A percentile compares a stretch with the other conserved stretches of the same genome.
Evolutionary conservation across 257 asterid genomes (phyloP).

Genomic region (Nyctanthes arbortristis): DNA sequence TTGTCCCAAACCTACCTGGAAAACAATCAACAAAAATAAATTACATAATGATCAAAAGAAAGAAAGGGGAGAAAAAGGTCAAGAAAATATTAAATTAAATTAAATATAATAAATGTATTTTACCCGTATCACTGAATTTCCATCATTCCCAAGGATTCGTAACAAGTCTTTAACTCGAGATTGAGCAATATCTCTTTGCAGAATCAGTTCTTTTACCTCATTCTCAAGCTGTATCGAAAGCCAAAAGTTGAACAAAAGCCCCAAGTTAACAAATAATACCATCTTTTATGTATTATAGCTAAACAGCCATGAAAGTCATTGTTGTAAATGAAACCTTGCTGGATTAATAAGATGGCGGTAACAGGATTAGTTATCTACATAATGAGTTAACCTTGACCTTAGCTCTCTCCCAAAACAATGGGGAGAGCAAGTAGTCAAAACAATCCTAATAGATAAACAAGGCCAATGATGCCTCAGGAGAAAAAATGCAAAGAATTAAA

Average conservation of each 20-base stretch:
- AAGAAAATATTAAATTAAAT: background rate
- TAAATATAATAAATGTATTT: background rate
- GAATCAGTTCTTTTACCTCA: constrained; percentile 65
- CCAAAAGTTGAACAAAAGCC: constrained; percentile 11
- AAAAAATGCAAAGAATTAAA: background rate
- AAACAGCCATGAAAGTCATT: background rate
- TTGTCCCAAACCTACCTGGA: constrained; percentile 60
- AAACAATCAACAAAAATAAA: constrained; percentile 17
- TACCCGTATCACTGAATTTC: constrained; percentile 51
- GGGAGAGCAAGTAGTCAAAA: background rate
- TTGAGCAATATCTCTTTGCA: constrained; percentile 86
- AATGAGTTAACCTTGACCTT: no score
- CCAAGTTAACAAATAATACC: constrained; percentile 11
- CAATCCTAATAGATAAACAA: background rate
- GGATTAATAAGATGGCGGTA: background rate
- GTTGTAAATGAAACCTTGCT: background rate
- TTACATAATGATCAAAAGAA: background rate
- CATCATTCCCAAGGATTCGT: constrained; percentile 56
- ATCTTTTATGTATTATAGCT: constrained; percentile 1
- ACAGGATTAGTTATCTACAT: background rate
- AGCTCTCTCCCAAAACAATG: no score
- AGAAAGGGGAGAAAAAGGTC: background rate
- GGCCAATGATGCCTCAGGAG: background rate
- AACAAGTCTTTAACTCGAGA: constrained; percentile 72
- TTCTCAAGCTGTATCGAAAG: constrained; percentile 62